phyloP scores from a whole-genome alignment of 306 rosid genomes.

The Psophocarpus tetragonolobus region DNA sequence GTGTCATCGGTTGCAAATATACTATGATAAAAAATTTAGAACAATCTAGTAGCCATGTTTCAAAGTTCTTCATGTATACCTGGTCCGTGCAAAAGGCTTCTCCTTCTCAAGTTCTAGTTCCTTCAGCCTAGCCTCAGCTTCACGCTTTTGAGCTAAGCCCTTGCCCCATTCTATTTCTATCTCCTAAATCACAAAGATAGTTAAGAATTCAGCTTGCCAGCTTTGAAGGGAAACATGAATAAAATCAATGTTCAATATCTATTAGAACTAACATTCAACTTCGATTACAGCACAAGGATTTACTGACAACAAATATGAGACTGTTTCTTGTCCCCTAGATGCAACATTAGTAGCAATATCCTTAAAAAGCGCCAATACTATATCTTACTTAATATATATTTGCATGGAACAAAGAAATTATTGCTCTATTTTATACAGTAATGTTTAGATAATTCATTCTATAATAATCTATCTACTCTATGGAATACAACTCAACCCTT shows the following conservation, averaged over 20 bases:
- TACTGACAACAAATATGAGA: constrained; percentile 17
- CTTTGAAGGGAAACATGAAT: background rate
- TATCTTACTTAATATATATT: background rate
- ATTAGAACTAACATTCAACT: constrained; percentile 8
- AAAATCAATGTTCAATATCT: background rate
- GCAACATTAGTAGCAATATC: background rate
- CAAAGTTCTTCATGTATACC: constrained; percentile 45
- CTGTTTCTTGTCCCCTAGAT: background rate
- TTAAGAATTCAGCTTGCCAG: background rate
- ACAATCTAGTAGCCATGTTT: background rate
- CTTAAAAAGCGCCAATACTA: background rate
- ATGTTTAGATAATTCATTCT: background rate
- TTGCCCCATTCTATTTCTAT: constrained; percentile 89
- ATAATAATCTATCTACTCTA: background rate
- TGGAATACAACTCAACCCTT: background rate
- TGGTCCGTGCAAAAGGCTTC: constrained; percentile 81
- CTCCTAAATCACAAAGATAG: constrained; percentile 53
- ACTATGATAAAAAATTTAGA: constrained; percentile 10
- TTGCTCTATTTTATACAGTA: background rate
- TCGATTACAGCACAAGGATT: background rate
- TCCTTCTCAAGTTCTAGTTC: constrained; percentile 88
- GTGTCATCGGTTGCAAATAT: background rate
- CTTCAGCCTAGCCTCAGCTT: constrained; percentile 74
- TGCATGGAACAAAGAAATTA: constrained; percentile 5
- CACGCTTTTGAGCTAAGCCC: constrained; percentile 96